phyloP scores from a whole-genome alignment of 805 yeast genomes.

The Phaffomyces opuntiae region DNA sequence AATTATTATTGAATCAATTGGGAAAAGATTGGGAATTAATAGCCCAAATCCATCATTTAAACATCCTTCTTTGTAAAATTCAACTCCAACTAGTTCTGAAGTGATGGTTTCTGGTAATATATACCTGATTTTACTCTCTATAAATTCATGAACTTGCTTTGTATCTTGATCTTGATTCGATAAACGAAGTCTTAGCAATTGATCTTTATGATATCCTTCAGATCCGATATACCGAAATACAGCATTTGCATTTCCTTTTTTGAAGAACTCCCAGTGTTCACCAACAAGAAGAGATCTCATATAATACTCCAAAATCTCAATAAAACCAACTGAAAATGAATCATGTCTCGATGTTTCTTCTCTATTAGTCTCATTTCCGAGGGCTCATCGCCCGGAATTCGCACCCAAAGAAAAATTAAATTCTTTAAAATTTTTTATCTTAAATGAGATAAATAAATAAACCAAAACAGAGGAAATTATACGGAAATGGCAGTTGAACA shows the following conservation, averaged over 20 bases:
- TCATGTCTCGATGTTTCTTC: too few species aligned
- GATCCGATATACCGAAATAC: slow-evolving; percentile 34
- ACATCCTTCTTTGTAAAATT: slow-evolving; percentile 7
- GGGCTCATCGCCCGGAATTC: slow-evolving; percentile 13
- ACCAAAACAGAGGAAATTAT: not conserved
- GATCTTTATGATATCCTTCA: slow-evolving; percentile 24
- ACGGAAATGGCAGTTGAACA: slow-evolving; percentile 9
- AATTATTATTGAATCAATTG: slow-evolving; percentile 25
- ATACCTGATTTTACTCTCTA: slow-evolving; percentile 9
- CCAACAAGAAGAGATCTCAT: not conserved
- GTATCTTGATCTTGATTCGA: slow-evolving; percentile 13
- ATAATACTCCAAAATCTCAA: not conserved
- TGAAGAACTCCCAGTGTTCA: slow-evolving; percentile 35
- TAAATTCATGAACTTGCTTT: slow-evolving; percentile 10
- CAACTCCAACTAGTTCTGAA: slow-evolving; percentile 10
- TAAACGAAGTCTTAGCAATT: slow-evolving; percentile 28
- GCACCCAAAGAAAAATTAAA: slow-evolving; percentile 4
- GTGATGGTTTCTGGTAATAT: slow-evolving; percentile 25
- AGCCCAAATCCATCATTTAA: slow-evolving; percentile 36
- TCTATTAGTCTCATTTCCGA: slow-evolving; percentile 1
- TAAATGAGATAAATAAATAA: too few species aligned
- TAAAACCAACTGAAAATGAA: not conserved
- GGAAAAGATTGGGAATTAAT: slow-evolving; percentile 35
- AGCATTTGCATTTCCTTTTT: slow-evolving; percentile 45
- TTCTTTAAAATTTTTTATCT: not conserved